Evolutionary conservation across 2,329 filamentous ascomycete species (phyloP), one percentile per base, ranked within the genome.

Genomic region (Penicillium sp.): DNA sequence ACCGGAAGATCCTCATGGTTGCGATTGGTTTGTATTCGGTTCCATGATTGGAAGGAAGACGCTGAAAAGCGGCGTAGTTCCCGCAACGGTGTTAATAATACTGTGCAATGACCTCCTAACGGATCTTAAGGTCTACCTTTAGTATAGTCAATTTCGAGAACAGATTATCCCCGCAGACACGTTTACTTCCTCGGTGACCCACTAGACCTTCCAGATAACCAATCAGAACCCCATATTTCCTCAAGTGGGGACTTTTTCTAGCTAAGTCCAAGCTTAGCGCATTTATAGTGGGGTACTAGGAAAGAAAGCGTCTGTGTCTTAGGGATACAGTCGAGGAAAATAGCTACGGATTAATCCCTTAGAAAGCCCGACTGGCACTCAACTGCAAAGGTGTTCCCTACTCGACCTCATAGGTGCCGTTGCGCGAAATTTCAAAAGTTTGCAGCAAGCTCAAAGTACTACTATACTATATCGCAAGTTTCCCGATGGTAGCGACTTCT

Each of bases 401-500:
- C 72, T 72, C 69, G n/a, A 85, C 83, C 9, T 66, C 71, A 58
- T 89, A 85, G 84, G 79, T 87, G 0, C 70, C 80, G 7, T 69
- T 89, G 5, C 81, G 82, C 4, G 81, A 88, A 64, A 81, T 89
- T 33, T 35, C 75, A 40, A 71, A 78, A 30, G 79, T 84, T 6
- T 86, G 86, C 55, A 73, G 73, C 15, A 56, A 68, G 6, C 80
- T 88, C 24, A 69, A 78, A 1, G 74, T 84, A 0, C 79, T 81
- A 0, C 75, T 86, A n/a, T n/a, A n/a, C n/a, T n/a, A 1, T 79
- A 78, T 22, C 86, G 87, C 68, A 85, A 83, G 62, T 82, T 84
- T 59, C 79, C 79, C 64, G 83, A 89, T 66, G 86, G 86, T 45
- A 78, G 75, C 37, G 84, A 87, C 68, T 89, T 81, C 76, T 81